These are phyloP conservation scores for Ceratocystis cubensis DNA, from an alignment of 2,329 filamentous ascomycete genomes.

Conservation along the genomic window DNA sequence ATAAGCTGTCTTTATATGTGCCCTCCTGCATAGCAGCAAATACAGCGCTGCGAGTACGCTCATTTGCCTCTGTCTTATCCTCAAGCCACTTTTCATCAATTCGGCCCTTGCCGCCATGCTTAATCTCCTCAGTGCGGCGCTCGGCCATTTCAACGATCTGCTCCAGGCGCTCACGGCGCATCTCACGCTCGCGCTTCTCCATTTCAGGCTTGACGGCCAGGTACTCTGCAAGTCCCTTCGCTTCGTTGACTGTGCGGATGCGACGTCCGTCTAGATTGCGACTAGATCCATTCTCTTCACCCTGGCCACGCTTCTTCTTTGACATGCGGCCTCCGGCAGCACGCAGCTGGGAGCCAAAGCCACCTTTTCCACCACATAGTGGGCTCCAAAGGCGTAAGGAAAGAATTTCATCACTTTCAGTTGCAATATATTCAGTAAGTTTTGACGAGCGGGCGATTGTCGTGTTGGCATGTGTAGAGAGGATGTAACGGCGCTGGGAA, in stretches of 20 bases:
- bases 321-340: slow-evolving; percentile 97
- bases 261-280: slow-evolving; percentile 86
- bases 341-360: slow-evolving; percentile 92
- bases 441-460: slow-evolving; percentile 46
- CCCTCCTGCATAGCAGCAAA: slow-evolving; percentile 55
- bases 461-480: slow-evolving; percentile 72
- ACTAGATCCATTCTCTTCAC: slow-evolving; percentile 78
- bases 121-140: slow-evolving; percentile 69
- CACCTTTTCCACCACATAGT: slow-evolving; percentile 86
- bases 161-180: slow-evolving; percentile 72
- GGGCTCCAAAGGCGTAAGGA: slow-evolving; percentile 69
- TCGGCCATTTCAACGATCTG: slow-evolving; percentile 78
- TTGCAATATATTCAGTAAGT: slow-evolving; percentile 50
- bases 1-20: slow-evolving; percentile 47
- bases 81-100: slow-evolving; percentile 91
- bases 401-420: slow-evolving; percentile 53
- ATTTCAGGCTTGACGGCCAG: slow-evolving; percentile 93
- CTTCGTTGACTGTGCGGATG: slow-evolving; percentile 83
- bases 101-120: slow-evolving; percentile 52
- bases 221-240: slow-evolving; percentile 89
- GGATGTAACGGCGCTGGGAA: slow-evolving; percentile 48
- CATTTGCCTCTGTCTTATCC: slow-evolving; percentile 78
- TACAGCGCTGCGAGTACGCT: slow-evolving; percentile 69
- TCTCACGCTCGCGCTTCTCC: slow-evolving; percentile 87
- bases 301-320: slow-evolving; percentile 72